phyloP scores from a whole-genome alignment of 495 filamentous ascomycete species.

The Aspergillus ellipticus region DNA sequence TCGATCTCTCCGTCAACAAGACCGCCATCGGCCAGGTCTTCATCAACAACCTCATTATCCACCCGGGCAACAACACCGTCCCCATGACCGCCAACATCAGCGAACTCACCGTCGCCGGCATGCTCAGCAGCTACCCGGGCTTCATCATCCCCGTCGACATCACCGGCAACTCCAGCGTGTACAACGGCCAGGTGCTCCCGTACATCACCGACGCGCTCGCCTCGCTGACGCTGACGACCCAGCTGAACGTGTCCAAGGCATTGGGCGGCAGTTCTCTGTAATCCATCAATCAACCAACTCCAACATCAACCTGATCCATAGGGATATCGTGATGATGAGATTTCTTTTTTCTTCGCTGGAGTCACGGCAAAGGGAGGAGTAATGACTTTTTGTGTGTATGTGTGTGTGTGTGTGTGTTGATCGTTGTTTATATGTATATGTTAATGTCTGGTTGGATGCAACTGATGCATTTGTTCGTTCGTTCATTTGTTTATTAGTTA shows the following conservation, averaged over 20 bases:
- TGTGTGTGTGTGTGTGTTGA: too few relatives aligned
- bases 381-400: too few relatives aligned
- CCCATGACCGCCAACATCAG: conserved; percentile 53
- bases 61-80: conserved; percentile 58
- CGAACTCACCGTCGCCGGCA: conserved; percentile 41
- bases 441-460: too few relatives aligned
- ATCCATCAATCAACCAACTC: background rate
- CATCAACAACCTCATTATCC: conserved; percentile 55
- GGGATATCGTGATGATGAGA: too few relatives aligned
- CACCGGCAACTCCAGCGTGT: conserved; percentile 52
- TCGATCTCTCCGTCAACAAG: conserved; percentile 53
- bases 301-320: too few relatives aligned
- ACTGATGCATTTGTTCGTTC: too few relatives aligned
- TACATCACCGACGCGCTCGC: conserved; percentile 57
- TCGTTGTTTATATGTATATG: too few relatives aligned
- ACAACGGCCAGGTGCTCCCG: conserved; percentile 54
- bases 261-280: conserved; percentile 13
- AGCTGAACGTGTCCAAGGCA: conserved; percentile 41
- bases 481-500: too few relatives aligned
- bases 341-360: too few relatives aligned
- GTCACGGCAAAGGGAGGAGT: too few relatives aligned
- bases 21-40: conserved; percentile 50
- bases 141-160: conserved; percentile 60
- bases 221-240: conserved; percentile 32
- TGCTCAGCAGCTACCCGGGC: conserved; percentile 45